Percentiles rank a stretch among this genome's conserved stretches.
phyloP scores from a whole-genome alignment of 805 yeast species.

The Candida koratica region DNA sequence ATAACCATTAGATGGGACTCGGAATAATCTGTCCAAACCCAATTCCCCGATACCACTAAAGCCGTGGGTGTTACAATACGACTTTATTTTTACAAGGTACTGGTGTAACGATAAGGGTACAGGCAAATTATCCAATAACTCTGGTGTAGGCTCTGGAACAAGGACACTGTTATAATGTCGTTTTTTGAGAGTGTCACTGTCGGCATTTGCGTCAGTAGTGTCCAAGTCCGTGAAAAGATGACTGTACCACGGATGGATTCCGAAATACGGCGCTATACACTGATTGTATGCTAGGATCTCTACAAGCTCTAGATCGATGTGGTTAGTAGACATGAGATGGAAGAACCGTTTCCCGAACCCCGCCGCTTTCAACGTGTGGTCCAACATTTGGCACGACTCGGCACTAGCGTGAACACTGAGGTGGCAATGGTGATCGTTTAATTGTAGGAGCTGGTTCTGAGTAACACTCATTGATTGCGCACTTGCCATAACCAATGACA shows the following conservation, averaged over 20 bases:
- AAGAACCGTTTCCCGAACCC: background rate
- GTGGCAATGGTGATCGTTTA: slow-evolving; percentile 36
- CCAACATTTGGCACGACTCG: slow-evolving; percentile 12
- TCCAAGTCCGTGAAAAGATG: slow-evolving; percentile 51
- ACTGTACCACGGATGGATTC: slow-evolving; percentile 91
- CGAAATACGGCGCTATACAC: slow-evolving; percentile 48
- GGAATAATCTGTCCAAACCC: slow-evolving; percentile 79
- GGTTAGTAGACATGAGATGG: slow-evolving; percentile 38
- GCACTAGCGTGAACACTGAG: slow-evolving; percentile 17
- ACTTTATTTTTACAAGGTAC: slow-evolving; percentile 31
- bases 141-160: slow-evolving; percentile 31
- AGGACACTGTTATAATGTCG: slow-evolving; percentile 59
- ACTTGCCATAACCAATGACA: slow-evolving; percentile 55
- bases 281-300: slow-evolving; percentile 13
- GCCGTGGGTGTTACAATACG: slow-evolving; percentile 11
- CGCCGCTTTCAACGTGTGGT: slow-evolving; percentile 9
- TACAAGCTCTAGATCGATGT: slow-evolving; percentile 28
- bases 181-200: slow-evolving; percentile 26
- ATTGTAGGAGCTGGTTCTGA: background rate
- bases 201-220: slow-evolving; percentile 10
- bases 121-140: slow-evolving; percentile 51
- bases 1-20: slow-evolving; percentile 60
- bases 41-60: slow-evolving; percentile 74
- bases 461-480: slow-evolving; percentile 1
- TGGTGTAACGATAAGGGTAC: slow-evolving; percentile 47